Evolutionary conservation across 2,329 filamentous ascomycete species (phyloP), one percentile per base, ranked within the genome.

Genomic region (Bipolaris victoriae): DNA sequence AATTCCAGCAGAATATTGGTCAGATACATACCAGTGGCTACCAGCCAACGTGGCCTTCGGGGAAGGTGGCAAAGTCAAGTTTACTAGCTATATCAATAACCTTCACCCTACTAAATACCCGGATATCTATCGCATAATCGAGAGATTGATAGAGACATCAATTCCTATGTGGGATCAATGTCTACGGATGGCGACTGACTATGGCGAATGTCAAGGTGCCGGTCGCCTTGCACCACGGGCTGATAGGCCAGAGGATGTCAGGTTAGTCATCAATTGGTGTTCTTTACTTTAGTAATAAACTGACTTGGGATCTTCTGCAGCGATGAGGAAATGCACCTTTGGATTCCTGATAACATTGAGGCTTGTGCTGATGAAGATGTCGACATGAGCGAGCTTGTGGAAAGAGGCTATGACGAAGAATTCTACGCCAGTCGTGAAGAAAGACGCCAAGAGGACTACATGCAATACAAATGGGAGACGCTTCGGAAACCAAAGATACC

Each of bases 11-110:
- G 18, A 66, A 1, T 66, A 52, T 41, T 69, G 65, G 65, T 69
- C 67, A 0, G 36, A 60, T 1, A 61, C 48, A 52, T 70, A 66
- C n/a, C 81, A 85, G 65, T 81, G 81, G 76, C 70, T 86, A 13
- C 84, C 84, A 11, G 79, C 79, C 47, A 79, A 83, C 3, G 75
- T 86, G 15, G 66, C 76, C n/a, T 71, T 83, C 41, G 66, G 71
- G 39, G 57, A 73, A 1, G 68, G 76, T 7, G 65, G 58, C 4
- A 73, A 33, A 1, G 63, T 70, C 2, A 76, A 68, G 15, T 80
- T 85, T 24, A 74, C 74, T 3, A 83, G 80, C 61, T 85, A 85
- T 63, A 78, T 84, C 68, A 85, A 85, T 67, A 84, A 84, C 60
- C 66, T 84, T 1, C 82, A 85, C 58, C 83, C 83, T 13, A 57